Evolutionary conservation across 2,329 filamentous ascomycete species (phyloP).

Genomic region (Dryadomyces quercus-mongolicae): DNA sequence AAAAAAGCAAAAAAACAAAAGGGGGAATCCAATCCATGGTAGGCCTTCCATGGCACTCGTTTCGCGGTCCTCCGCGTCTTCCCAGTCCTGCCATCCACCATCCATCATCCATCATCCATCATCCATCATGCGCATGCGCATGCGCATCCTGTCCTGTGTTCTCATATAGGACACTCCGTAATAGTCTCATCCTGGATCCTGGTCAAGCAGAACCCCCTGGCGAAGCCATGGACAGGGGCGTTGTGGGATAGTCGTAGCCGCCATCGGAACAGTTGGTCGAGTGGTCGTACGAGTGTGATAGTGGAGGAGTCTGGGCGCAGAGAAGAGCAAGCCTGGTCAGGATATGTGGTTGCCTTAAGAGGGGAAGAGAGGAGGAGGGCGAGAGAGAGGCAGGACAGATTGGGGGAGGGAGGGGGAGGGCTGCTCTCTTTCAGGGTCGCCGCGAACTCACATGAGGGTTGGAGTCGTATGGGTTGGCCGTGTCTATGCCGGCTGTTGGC

Average conservation of each 20-base stretch:
- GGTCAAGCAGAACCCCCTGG: slow-evolving; percentile 35
- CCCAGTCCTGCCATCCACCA: too few relatives aligned
- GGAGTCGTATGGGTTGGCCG: slow-evolving; percentile 51
- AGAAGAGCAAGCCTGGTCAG: slow-evolving; percentile 23
- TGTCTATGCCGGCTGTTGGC: slow-evolving; percentile 50
- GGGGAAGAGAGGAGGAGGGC: background rate
- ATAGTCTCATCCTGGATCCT: background rate
- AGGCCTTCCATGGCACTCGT: background rate
- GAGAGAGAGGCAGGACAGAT: background rate
- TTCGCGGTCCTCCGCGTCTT: too few relatives aligned
- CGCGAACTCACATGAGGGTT: slow-evolving; percentile 63
- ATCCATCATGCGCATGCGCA: too few relatives aligned
- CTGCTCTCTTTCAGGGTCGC: slow-evolving; percentile 15
- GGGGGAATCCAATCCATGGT: background rate
- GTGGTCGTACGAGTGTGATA: slow-evolving; percentile 62
- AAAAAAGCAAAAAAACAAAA: background rate
- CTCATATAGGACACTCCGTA: background rate
- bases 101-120: background rate
- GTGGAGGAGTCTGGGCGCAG: slow-evolving; percentile 56
- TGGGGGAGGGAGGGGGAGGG: slow-evolving; percentile 5
- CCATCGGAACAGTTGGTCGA: slow-evolving; percentile 49
- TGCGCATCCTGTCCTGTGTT: too few relatives aligned
- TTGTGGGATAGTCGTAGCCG: slow-evolving; percentile 53
- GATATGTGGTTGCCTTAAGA: slow-evolving; percentile 22
- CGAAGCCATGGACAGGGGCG: slow-evolving; percentile 59